Conservation (phyloP, 129 eudicot genomes). For the Lactuca sativa region DNA sequence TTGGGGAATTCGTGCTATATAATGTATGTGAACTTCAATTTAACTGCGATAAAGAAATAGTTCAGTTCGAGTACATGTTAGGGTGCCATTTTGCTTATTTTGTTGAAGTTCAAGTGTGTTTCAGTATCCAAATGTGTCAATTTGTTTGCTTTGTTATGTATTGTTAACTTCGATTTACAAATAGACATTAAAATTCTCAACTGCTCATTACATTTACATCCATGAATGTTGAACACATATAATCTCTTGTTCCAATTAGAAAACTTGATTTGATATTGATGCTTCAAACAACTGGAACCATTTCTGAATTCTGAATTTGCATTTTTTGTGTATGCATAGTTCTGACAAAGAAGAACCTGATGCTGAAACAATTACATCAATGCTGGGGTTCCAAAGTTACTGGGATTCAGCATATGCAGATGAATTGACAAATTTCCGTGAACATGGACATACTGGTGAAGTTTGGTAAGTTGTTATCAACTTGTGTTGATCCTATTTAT, state of each 20-base stretch:
- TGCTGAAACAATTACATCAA: conserved; percentile 79
- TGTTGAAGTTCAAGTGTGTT: conserved; percentile 3
- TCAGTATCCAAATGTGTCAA: not conserved
- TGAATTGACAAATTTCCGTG: conserved; percentile 84
- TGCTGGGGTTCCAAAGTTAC: conserved; percentile 96
- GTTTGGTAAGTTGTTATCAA: conserved; percentile 61
- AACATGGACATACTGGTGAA: conserved; percentile 99
- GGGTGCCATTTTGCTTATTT: conserved; percentile 1
- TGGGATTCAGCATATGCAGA: conserved; percentile 94
- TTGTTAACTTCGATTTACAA: conserved; percentile 8
- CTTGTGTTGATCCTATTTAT: not conserved
- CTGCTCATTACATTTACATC: not conserved
- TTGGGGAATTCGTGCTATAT: not conserved
- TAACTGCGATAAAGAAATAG: not conserved
- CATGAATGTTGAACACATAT: conserved; percentile 4
- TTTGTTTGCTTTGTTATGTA: conserved; percentile 8
- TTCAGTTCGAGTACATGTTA: too few relatives aligned
- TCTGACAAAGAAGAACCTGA: conserved; percentile 99
- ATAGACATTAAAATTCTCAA: not conserved
- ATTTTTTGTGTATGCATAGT: conserved; percentile 42
- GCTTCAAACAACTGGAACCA: not conserved
- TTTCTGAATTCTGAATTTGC: conserved; percentile 7
- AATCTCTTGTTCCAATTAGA: not conserved
- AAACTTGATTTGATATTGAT: not conserved
- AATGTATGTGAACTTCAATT: conserved; percentile 2